Conservation (phyloP, 768 basidiomycete genomes). For the Coprinopsis cinerea region DNA sequence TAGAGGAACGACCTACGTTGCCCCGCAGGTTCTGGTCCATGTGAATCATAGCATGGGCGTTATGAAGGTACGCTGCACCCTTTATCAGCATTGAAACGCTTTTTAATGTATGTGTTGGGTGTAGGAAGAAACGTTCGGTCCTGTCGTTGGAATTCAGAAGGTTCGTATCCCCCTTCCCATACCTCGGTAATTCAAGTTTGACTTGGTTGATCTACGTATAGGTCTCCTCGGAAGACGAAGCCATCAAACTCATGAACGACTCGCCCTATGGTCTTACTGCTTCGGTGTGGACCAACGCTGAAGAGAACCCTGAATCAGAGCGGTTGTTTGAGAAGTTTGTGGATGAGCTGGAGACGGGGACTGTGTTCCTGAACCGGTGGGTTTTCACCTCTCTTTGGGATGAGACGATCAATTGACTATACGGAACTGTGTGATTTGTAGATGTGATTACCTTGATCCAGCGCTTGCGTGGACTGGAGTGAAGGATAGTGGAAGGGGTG, state of each 20-base stretch:
- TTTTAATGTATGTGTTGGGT: background rate
- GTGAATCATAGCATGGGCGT: slow-evolving; percentile 93
- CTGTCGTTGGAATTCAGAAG: slow-evolving; percentile 90
- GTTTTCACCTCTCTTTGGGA: slow-evolving; percentile 4
- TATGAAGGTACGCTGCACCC: slow-evolving; percentile 61
- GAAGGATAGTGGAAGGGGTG: slow-evolving; percentile 87
- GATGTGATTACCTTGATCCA: slow-evolving; percentile 88
- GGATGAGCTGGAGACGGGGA: slow-evolving; percentile 79
- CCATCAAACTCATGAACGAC: slow-evolving; percentile 90
- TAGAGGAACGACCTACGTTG: slow-evolving; percentile 82
- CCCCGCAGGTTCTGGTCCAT: slow-evolving; percentile 84
- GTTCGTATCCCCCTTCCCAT: slow-evolving; percentile 22
- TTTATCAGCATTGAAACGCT: slow-evolving; percentile 1
- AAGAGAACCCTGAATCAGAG: slow-evolving; percentile 54
- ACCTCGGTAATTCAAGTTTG: background rate
- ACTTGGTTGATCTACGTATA: slow-evolving; percentile 19
- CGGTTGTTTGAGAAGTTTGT: slow-evolving; percentile 61
- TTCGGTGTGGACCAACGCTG: slow-evolving; percentile 85
- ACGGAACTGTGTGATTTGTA: no score
- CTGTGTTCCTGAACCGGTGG: slow-evolving; percentile 87
- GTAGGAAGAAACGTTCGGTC: slow-evolving; percentile 89
- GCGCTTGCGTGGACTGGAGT: slow-evolving; percentile 93
- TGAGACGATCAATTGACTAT: slow-evolving; percentile 1
- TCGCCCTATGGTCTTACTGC: slow-evolving; percentile 93
- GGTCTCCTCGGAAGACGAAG: slow-evolving; percentile 84